Percentiles rank a stretch among this genome's conserved stretches.
Conservation (phyloP, 2,329 filamentous ascomycete species). For the Alternaria ventricosa region DNA sequence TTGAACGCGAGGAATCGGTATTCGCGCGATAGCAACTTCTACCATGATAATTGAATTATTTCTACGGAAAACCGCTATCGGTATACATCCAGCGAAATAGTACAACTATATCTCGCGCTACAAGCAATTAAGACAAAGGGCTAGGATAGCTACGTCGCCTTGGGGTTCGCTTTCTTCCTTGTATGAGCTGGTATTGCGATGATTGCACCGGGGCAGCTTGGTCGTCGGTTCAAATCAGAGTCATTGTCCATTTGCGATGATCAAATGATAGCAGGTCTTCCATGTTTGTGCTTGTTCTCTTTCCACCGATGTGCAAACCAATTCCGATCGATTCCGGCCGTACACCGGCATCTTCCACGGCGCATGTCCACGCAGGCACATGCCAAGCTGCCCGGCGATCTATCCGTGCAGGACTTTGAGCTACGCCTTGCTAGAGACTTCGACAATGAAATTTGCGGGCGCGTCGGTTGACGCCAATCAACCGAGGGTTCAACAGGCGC, state of each 20-base stretch:
- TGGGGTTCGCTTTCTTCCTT: too few relatives aligned
- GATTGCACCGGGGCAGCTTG: background rate
- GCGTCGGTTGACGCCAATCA: background rate
- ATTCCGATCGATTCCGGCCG: constrained; percentile 1
- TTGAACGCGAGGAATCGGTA: too few relatives aligned
- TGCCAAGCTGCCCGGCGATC: constrained; percentile 1
- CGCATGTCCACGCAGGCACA: background rate
- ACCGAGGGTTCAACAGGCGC: background rate
- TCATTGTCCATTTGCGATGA: background rate
- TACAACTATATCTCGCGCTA: too few relatives aligned
- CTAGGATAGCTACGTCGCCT: too few relatives aligned
- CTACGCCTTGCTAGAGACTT: background rate
- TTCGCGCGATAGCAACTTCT: too few relatives aligned
- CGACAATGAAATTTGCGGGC: background rate
- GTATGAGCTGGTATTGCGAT: too few relatives aligned
- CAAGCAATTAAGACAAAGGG: too few relatives aligned
- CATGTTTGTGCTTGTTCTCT: background rate
- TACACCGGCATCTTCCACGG: background rate
- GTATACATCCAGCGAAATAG: too few relatives aligned
- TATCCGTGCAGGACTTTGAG: background rate
- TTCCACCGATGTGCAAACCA: background rate
- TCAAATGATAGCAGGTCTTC: background rate
- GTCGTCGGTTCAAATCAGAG: background rate
- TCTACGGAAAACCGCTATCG: too few relatives aligned
- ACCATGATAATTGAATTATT: too few relatives aligned